Base-by-base conservation (phyloP, 225 moss, liverwort and hornwort species). In the Asterella californica region DNA sequence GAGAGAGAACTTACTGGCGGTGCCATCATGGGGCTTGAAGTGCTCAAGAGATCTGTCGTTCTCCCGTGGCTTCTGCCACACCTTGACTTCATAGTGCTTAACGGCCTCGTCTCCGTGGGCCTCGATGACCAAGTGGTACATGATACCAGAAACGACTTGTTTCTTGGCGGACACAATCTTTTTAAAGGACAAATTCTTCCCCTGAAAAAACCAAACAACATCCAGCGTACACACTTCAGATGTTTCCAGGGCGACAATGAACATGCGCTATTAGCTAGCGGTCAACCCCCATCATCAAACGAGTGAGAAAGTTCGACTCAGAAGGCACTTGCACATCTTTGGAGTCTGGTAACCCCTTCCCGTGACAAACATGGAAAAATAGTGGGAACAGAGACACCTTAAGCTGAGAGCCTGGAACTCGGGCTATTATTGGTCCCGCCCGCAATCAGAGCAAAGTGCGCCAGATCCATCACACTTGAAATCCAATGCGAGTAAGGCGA, bases 121-220 rank as follows among this genome's bases (percentile, higher is more conserved):
- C 84, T 95, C 92, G 63, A 95, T 74, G 0, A 88, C 92, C 18
- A 95, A 77, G 50, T 91, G 93, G 57, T 93, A 95, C 93, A 95
- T 81, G 9, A 88, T 93, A 45, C 95, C 95, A 62, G 91, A 82
- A 68, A 95, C 95, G 34, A 95, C 95, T 82, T 95, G 95, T 79
- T 80, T 88, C 89, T 91, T 88, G 18, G 89, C 95, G 12, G 85
- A 61, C 80, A 92, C 81, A 2, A 95, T 87, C 78, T 88, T 95
- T 75, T 93, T 90, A 78, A 95, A 95, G 10, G 87, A 85, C 38
- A 95, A 90, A 15, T 86, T 87, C n/a, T 86, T 80, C 14, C 84
- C 87, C 84, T 87, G 84, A 8, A 8, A 11, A 80, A 62, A 50
- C 52, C 17, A 33, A 71, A 25, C 46, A 27, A 47, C 46, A 48